Evolutionary conservation across 768 basidiomycete species (phyloP).

Genomic region (Clavulina sp.): DNA sequence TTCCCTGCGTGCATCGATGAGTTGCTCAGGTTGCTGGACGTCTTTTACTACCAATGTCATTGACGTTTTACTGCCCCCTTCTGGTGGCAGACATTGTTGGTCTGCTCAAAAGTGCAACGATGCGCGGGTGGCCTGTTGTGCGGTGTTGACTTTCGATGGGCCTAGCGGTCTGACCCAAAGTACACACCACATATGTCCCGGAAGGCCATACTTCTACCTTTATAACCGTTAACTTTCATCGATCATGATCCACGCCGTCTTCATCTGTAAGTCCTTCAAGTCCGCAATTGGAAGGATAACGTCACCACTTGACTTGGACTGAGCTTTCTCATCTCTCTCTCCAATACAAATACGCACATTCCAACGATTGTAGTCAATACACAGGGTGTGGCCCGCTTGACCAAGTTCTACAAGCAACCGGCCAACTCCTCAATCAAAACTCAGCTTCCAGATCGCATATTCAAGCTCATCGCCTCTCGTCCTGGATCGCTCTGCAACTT

Average conservation of each 20-base stretch:
- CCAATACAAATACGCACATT: slow-evolving; percentile 13
- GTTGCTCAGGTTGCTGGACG: too few species aligned
- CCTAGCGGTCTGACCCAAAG: too few species aligned
- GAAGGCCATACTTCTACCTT: too few species aligned
- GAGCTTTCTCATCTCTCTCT: slow-evolving; percentile 8
- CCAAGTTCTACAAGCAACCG: slow-evolving; percentile 75
- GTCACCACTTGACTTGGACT: neutral
- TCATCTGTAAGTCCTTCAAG: slow-evolving; percentile 40
- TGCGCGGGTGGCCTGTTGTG: too few species aligned
- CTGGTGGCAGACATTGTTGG: too few species aligned
- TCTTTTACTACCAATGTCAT: too few species aligned
- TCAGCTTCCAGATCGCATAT: slow-evolving; percentile 62
- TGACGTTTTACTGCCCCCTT: too few species aligned
- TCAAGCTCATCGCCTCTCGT: slow-evolving; percentile 66
- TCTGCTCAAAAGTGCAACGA: too few species aligned
- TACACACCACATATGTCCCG: too few species aligned
- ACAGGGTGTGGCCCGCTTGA: slow-evolving; percentile 64
- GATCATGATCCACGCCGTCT: slow-evolving; percentile 66
- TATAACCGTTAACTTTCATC: too few species aligned
- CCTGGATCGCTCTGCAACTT: slow-evolving; percentile 85
- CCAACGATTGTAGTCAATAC: slow-evolving; percentile 97
- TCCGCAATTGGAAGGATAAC: neutral
- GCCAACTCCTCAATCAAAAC: slow-evolving; percentile 8
- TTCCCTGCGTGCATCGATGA: too few species aligned
- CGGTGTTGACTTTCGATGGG: too few species aligned